These are phyloP conservation scores for Oropetium thomaeum DNA, from an alignment of 176 grass and related monocot species.

Conservation along the genomic window DNA sequence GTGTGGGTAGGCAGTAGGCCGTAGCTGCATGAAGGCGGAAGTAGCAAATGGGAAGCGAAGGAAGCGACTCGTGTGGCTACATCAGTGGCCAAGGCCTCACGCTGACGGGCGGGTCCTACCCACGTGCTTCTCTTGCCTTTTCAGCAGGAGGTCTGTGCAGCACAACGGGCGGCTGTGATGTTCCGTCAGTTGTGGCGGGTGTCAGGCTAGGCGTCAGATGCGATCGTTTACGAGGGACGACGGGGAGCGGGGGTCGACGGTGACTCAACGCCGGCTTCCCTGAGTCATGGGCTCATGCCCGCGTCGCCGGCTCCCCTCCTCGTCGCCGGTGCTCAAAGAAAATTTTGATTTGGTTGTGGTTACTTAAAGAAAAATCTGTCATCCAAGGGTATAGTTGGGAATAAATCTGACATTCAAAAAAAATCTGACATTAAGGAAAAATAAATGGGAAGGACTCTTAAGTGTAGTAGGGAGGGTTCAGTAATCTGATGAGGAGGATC, in stretches of 20 bases:
- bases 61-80: neutral
- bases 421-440: no score
- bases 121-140: neutral
- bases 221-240: neutral
- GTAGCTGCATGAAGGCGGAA: neutral
- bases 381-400: no score
- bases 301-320: neutral
- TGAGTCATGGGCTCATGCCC: neutral
- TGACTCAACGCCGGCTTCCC: neutral
- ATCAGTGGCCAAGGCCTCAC: neutral
- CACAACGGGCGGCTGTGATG: neutral
- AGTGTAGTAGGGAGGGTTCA: no score
- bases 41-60: neutral
- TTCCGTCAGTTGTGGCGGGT: neutral
- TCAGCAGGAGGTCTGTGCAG: neutral
- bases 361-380: no score
- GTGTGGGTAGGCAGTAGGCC: neutral
- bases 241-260: neutral
- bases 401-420: no score
- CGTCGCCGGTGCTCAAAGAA: neutral
- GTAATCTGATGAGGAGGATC: no score
- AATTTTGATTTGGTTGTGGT: no score
- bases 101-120: neutral
- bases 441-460: no score
- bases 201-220: neutral